Base-by-base conservation (phyloP, 2,329 filamentous ascomycete species). In the Penicillium sp. region DNA sequence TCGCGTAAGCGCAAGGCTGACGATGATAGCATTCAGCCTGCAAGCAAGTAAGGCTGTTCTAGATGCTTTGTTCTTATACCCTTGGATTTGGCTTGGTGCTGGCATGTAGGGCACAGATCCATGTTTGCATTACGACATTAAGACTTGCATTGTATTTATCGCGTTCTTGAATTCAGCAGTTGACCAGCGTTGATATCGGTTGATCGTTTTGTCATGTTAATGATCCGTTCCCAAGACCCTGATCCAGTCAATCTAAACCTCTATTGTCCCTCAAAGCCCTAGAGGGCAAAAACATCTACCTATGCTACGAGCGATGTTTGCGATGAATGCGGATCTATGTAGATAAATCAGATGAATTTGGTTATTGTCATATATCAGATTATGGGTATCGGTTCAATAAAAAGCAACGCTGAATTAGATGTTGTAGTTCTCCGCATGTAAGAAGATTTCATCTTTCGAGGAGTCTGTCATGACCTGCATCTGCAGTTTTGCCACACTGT, bases 401-500 rank as follows among this genome's bases (percentile, higher is more conserved):
- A 53, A 34, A 46, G n/a, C 27, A 18, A 31, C 16, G n/a, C 40
- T 48, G 53, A 22, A 48, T 81, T 73, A 96, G 58, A 96, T 79
- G 48, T 92, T 90, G 77, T 96, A 97, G 72, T 97, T 97, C 79
- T 97, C 93, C 3, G 92, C 90, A 77, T 97, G 93, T 71, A 97
- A 74, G 72, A 92, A 97, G 50, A 97, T 89, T 81, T 97, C 93
- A 69, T 97, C 92, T 44, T 88, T 83, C 64, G 83, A 82, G 32
- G 87, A 83, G 63, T 91, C 87, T 5, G 83, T 86, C 88, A 90
- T 92, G 46, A 97, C 92, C 72, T 88, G 85, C 24, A 83, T 84
- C 79, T 97, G 93, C 65, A 97, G 76, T 54, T 83, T 78, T 3
- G 93, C 93, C 22, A 96, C 90, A 0, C 90, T 89, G 61, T 85